Base-by-base conservation (phyloP, 768 basidiomycete species). In the Megacollybia marginata region DNA sequence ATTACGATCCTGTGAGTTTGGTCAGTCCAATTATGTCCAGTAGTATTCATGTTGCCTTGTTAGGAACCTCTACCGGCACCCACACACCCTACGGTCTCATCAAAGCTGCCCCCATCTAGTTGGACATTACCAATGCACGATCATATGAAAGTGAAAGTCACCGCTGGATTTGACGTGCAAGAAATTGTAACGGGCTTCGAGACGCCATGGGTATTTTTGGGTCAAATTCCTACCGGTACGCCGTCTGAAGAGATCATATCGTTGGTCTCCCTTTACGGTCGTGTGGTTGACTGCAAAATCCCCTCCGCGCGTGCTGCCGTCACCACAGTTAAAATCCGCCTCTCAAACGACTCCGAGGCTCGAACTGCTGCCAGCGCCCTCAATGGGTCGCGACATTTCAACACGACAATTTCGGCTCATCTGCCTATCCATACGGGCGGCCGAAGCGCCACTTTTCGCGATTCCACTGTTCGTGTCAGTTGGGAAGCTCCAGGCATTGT, bases 141-240 rank as follows among this genome's bases (percentile, higher is more conserved):
- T 34, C 74, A 83, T 48, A 80, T 76, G 18, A 72, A 68, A 46
- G 74, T 83, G 16, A 75, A 69, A 18, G 67, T 88, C 43, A 74
- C 74, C 32, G 61, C 77, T 0, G 88, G 89, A 0, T 85, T 86
- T 43, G 69, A 71, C 2, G 71, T 90, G 2, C 61, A 68, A 20
- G 71, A 78, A 0, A 59, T 89, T 6, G 62, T 63, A 7, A 88
- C 87, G 1, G 82, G 82, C 1, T 83, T 88, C 38, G 88, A 92
- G 56, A 82, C 82, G 0, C 75, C 74, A 6, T 80, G 78, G 69
- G 58, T 89, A 9, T 66, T 72, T 34, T 53, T 91, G 2, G 67
- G 69, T 5, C 76, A 82, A 19, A 57, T 90, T 4, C 75, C 78
- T 0, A 35, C 52, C 0, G 52, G 52, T 0, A 66, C 73, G 12